Base-by-base conservation (phyloP, 371 early-diverging fungal genomes). In the Mucor mucedo region DNA sequence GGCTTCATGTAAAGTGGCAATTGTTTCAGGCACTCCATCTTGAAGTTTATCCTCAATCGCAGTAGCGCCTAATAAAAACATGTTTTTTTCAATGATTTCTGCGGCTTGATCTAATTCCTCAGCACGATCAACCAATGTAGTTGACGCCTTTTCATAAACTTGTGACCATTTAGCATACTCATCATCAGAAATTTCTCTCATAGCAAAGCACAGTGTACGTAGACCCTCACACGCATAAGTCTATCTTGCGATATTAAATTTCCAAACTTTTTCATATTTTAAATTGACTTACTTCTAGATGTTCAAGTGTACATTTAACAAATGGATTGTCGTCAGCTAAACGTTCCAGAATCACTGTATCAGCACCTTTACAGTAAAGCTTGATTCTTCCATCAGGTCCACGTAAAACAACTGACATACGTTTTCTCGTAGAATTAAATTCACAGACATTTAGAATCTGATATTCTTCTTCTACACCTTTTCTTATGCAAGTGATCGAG, bases 1-100 rank as follows among this genome's bases (percentile, higher is more conserved):
- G 3, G 98, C 98, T 72, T 92, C 90, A 39, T 91, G 93, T 54
- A 99, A 80, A 5, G 93, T 93, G 64, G 91, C 88, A 60, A 99
- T 96, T 0, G 99, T 97, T 65, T 97, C 94, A 21, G 97, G 95
- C 4, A 98, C 99, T 49, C 95, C 95, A 63, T 98, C 98, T 83
- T 99, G 99, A 9, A 99, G 79, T 71, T 93, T 94, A 77, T 99
- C 99, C 82, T 99, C 99, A 69, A 99, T 98, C 4, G 98, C 99
- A 0, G 99, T 98, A 4, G 98, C 96, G 5, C 99, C 99, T 11
- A 99, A 65, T 61, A 97, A 76, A 53, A 89, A 82, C 78, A 98
- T 71, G 47, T 97, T 84, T 62, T 91, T 87, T 71, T 98, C 99
- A 67, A 98, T 97, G 63, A 95, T 58, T 63, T 97, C 98, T 0